Evolutionary conservation across 305 asterid species (phyloP), one percentile per base, ranked within the genome.

Genomic region (Fraxinus floribunda): DNA sequence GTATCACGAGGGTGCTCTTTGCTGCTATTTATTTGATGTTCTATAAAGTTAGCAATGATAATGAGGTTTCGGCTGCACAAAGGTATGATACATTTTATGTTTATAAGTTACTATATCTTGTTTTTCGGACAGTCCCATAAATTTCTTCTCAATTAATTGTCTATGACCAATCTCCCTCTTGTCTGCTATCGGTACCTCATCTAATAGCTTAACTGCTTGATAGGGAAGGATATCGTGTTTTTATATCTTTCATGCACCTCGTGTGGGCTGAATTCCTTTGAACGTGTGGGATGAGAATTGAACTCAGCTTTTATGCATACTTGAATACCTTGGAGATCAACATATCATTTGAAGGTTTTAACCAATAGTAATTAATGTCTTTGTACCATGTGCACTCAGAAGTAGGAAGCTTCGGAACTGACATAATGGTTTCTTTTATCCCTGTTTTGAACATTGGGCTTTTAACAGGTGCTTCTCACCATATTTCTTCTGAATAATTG

Each of bases 1-100:
- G 98, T 88, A 87, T 93, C 86, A 84, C 93, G 92, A 91, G 97
- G 88, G 66, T 96, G 90, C 90, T 94, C 88, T 91, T 96, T 90
- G 95, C 97, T 88, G 93, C 92, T 88, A 92, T 88, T 88, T 90
- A 89, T 87, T 88, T 96, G 91, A 93, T 93, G 91, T 88, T 80
- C 84, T 78, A 84, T 86, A 90, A 91, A 88, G 90, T 86, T 84
- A 87, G 94, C 88, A 91, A 86, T 36, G 98, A 94, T 80, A 90
- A 81, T 32, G 98, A 93, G 89, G 91, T 89, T 84, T 88, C 94
- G 87, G 91, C 95, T 88, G 98, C 99, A 79, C 90, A 95, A 86
- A 94, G 99, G 99, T 96, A 91, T 85, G 88, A 62, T 81, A 44
- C 49, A 64, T 81, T 77, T 85, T 80, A 24, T 79, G 77, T 84